Conservation (phyloP, 2,329 filamentous ascomycete species). For the Penicillium sp. region DNA sequence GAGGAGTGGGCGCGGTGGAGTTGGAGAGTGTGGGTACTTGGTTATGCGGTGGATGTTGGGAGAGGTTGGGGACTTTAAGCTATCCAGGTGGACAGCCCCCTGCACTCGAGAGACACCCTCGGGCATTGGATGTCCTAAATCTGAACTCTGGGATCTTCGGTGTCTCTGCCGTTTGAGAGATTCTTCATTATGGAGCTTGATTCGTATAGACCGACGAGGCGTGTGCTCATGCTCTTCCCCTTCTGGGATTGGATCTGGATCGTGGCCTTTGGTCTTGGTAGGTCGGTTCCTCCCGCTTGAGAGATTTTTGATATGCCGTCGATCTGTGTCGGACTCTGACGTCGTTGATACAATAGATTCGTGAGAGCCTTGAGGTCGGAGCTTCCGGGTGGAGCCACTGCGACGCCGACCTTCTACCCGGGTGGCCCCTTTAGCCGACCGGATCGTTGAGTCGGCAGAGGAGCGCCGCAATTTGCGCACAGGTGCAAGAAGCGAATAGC, state of each 20-base stretch:
- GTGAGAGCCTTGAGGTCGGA: constrained; percentile 35
- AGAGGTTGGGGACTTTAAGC: constrained; percentile 91
- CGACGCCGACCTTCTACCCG: constrained; percentile 31
- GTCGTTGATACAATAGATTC: constrained; percentile 52
- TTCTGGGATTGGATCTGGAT: constrained; percentile 47
- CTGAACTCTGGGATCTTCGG: constrained; percentile 34
- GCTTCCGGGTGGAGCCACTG: constrained; percentile 32
- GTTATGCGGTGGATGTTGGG: constrained; percentile 70
- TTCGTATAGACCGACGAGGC: constrained; percentile 79
- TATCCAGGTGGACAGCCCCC: constrained; percentile 66
- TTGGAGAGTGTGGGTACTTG: constrained; percentile 85
- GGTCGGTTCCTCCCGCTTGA: constrained; percentile 27
- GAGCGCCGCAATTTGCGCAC: constrained; percentile 60
- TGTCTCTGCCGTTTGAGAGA: constrained; percentile 67
- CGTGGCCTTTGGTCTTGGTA: constrained; percentile 29
- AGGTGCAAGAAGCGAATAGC: constrained; percentile 75
- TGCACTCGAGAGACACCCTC: constrained; percentile 27
- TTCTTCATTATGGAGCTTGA: constrained; percentile 82
- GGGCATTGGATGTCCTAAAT: constrained; percentile 29
- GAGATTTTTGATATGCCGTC: constrained; percentile 23
- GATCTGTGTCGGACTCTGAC: constrained; percentile 57
- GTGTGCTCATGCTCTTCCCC: constrained; percentile 53
- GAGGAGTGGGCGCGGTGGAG: constrained; percentile 84
- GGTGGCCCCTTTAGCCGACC: constrained; percentile 24
- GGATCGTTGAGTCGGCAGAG: constrained; percentile 21